Evolutionary conservation across 805 yeast species (phyloP).

Genomic region (Saccharomycopsis capsularis): DNA sequence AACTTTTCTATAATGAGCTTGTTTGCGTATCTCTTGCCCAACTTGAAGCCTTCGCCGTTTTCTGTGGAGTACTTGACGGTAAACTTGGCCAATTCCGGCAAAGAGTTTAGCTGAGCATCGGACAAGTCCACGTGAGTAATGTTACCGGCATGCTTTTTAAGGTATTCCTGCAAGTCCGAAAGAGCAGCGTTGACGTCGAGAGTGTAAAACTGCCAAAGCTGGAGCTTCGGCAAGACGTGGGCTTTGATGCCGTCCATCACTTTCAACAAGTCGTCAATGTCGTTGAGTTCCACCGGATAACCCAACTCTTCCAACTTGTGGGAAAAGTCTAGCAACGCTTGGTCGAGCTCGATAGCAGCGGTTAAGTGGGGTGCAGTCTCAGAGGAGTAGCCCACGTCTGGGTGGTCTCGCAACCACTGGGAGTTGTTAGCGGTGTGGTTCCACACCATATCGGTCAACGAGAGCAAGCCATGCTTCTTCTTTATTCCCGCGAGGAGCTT

Average conservation of each 20-base stretch:
- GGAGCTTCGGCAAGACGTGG: constrained; percentile 58
- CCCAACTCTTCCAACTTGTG: constrained; percentile 47
- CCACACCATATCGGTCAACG: constrained; percentile 88
- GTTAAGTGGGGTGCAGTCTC: constrained; percentile 84
- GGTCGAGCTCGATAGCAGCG: constrained; percentile 81
- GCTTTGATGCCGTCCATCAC: constrained; percentile 62
- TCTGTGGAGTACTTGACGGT: constrained; percentile 36
- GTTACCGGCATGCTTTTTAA: constrained; percentile 22
- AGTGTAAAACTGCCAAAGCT: constrained; percentile 86
- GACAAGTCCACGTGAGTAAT: constrained; percentile 39
- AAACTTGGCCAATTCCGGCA: constrained; percentile 42
- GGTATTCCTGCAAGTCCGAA: constrained; percentile 32
- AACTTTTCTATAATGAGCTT: constrained; percentile 44
- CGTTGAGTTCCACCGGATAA: constrained; percentile 49
- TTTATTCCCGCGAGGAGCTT: constrained; percentile 44
- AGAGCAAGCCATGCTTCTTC: constrained; percentile 51
- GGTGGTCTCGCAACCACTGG: constrained; percentile 74
- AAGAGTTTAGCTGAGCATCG: constrained; percentile 32
- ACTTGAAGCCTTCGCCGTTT: constrained; percentile 36
- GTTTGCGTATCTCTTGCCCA: constrained; percentile 48
- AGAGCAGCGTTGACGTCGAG: constrained; percentile 46
- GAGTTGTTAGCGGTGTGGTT: constrained; percentile 95
- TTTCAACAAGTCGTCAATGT: constrained; percentile 46
- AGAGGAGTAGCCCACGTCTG: constrained; percentile 83
- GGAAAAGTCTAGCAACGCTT: constrained; percentile 59